Conservation (phyloP, 768 basidiomycete genomes). For the Steccherinum ochraceum region DNA sequence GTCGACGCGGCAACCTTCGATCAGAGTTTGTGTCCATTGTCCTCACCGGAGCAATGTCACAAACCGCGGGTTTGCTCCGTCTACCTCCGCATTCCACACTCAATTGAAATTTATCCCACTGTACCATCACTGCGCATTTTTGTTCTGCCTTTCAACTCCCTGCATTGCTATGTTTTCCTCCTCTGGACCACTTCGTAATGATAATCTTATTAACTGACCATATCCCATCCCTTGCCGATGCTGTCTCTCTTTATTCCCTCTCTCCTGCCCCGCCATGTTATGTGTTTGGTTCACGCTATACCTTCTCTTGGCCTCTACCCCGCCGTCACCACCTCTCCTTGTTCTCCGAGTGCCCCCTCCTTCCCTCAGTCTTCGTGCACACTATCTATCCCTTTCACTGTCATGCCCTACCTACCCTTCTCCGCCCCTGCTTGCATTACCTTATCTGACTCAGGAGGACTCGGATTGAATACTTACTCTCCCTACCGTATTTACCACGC, state of each 20-base stretch:
- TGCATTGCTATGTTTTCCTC: background rate
- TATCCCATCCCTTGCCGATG: slow-evolving; percentile 6
- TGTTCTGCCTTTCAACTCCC: background rate
- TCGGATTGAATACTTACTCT: background rate
- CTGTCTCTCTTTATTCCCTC: slow-evolving; percentile 3
- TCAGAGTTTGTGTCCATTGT: background rate
- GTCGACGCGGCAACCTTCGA: background rate
- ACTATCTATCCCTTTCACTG: too few species aligned
- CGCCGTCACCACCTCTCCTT: background rate
- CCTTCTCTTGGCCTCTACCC: background rate
- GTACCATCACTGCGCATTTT: background rate
- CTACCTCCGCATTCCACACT: background rate
- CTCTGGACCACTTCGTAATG: background rate
- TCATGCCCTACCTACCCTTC: background rate
- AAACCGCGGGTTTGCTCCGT: too few species aligned
- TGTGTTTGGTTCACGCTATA: background rate
- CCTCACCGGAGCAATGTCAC: too few species aligned
- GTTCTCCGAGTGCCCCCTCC: too few species aligned
- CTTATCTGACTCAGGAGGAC: background rate
- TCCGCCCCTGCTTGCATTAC: too few species aligned
- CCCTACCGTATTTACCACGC: background rate
- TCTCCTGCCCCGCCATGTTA: background rate
- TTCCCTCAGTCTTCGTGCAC: too few species aligned
- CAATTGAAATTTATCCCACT: background rate
- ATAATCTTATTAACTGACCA: slow-evolving; percentile 8